Evolutionary conservation across 78 protist species (phyloP).

Genomic region (Neovahlkampfia damariscottae): DNA sequence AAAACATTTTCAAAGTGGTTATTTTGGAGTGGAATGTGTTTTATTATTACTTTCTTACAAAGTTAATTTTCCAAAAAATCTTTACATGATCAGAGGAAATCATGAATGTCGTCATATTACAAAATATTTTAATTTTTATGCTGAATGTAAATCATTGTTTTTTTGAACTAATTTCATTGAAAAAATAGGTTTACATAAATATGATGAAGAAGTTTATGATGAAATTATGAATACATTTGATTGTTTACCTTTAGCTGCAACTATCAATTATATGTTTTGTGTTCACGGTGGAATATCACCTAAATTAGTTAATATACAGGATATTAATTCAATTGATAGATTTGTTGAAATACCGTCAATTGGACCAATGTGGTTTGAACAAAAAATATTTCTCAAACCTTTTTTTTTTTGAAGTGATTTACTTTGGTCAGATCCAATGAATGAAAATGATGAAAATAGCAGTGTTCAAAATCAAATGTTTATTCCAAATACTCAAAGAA

Average conservation of each 20-base stretch:
- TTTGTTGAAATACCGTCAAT: conserved; percentile 83
- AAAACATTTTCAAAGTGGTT: conserved; percentile 86
- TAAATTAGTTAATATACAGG: conserved; percentile 64
- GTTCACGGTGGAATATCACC: conserved; percentile 97
- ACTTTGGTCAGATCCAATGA: conserved; percentile 97
- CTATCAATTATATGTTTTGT: conserved; percentile 74
- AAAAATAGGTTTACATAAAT: conserved; percentile 43
- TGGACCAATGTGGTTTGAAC: conserved; percentile 93
- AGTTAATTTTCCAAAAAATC: conserved; percentile 61
- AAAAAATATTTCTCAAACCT: too few species aligned
- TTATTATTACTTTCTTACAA: conserved; percentile 77
- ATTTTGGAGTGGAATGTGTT: conserved; percentile 34
- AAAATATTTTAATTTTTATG: conserved; percentile 87
- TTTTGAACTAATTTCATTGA: neutral
- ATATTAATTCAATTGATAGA: conserved; percentile 71
- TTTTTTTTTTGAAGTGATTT: too few species aligned
- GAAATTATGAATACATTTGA: conserved; percentile 72
- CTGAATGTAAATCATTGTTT: conserved; percentile 81
- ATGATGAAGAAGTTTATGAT: conserved; percentile 69
- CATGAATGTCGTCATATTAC: conserved; percentile 96
- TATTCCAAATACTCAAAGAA: neutral
- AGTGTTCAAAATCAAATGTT: neutral
- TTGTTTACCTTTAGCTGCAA: conserved; percentile 85
- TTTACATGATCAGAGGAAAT: conserved; percentile 90
- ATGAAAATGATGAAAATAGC: conserved; percentile 33